A percentile compares a stretch with the other conserved stretches of the same genome.
Evolutionary conservation across 208 protist genomes (phyloP).

Genomic region (Trypanosoma conorhini): DNA sequence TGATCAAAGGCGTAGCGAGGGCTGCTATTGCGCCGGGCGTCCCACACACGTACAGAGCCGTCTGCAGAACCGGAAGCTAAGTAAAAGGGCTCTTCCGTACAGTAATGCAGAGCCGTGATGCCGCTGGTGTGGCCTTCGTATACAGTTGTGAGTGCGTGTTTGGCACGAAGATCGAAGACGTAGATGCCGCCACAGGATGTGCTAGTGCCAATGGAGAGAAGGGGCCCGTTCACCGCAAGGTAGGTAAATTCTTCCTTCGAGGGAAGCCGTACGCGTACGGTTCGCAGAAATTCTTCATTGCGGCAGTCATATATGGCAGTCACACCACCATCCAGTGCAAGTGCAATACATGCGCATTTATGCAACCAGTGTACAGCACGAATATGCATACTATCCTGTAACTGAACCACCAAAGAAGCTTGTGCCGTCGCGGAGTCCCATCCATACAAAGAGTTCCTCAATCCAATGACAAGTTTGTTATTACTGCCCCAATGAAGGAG

Average conservation of each 20-base stretch:
- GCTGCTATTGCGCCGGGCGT: constrained; percentile 48
- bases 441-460: constrained; percentile 70
- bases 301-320: constrained; percentile 76
- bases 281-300: constrained; percentile 59
- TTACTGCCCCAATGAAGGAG: constrained; percentile 86
- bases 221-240: constrained; percentile 68
- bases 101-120: constrained; percentile 67
- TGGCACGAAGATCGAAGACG: constrained; percentile 74
- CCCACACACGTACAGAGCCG: constrained; percentile 75
- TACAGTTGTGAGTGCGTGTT: constrained; percentile 61
- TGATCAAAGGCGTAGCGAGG: constrained; percentile 69
- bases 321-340: constrained; percentile 57
- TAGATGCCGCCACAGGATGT: constrained; percentile 41
- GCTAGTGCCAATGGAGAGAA: constrained; percentile 60
- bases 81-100: constrained; percentile 76
- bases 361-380: constrained; percentile 77
- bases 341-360: constrained; percentile 69
- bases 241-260: constrained; percentile 42
- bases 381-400: constrained; percentile 51
- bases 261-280: constrained; percentile 42
- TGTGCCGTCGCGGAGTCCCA: constrained; percentile 66
- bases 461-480: constrained; percentile 80
- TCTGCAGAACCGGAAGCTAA: constrained; percentile 68
- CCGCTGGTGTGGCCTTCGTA: constrained; percentile 58
- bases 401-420: constrained; percentile 54